Evolutionary conservation across 1,284 basidiomycete species (phyloP), one percentile per base, ranked within the genome.

Genomic region (Ustilago tritici): DNA sequence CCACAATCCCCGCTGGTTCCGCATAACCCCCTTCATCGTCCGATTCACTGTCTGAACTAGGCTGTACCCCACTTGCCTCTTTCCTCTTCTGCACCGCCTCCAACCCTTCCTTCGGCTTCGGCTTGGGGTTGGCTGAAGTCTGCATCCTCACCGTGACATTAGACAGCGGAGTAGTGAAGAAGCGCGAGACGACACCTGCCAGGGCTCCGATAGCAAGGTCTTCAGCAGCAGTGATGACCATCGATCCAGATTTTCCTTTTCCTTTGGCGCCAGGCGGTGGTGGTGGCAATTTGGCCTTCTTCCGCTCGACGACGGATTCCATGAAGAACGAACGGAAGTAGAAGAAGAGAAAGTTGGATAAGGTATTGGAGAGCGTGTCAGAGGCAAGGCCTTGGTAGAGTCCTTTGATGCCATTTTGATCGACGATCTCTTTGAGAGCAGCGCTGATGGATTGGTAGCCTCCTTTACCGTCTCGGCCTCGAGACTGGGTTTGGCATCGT

Each of bases 71-170:
- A 28, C 23, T 35, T 8, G 46, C 36, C 3, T 19, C 49, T 15
- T 50, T 53, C 32, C 54, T 19, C 31, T 59, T 59, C 28, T 23
- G 41, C 7, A 17, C 6, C 46, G 59, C 52, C 10, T 59, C 56
- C 40, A 69, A 31, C 41, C 59, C 60, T 17, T 58, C 61, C 46
- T 69, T 65, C 1, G 28, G 35, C 61, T 74, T 78, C 23, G 74
- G 61, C 46, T 72, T 68, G 2, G 80, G 71, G 1, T 64, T 80
- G 43, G 79, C 66, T 8, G 67, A 61, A 8, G 88, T 86, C 78
- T 88, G 88, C 68, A 88, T 86, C 12, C 88, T 70, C 0, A 88
- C 87, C 9, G 87, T 87, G 31, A 89, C 87, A 59, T 88, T 88
- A n/a, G 86, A 87, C 28, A 89, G 81, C 1, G 88, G 88, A n/a